A percentile compares a stretch with the other conserved stretches of the same genome.
These are phyloP conservation scores for Pelargonium hybrid DNA, from an alignment of 441 rosid species.

Conservation along the genomic window DNA sequence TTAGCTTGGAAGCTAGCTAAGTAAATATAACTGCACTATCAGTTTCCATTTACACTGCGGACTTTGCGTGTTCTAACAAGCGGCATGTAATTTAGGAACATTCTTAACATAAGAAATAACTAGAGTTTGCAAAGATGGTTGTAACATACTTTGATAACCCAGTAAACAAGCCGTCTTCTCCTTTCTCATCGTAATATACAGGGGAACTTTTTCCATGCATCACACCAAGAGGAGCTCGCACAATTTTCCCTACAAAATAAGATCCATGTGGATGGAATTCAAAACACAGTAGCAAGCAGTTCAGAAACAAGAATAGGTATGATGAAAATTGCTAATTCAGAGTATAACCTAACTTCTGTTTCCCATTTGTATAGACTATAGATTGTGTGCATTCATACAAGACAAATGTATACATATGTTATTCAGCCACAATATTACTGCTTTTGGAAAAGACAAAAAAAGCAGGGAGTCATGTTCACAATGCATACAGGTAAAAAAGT, in stretches of 20 bases:
- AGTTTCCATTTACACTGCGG: background rate
- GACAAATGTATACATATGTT: background rate
- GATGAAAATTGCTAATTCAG: background rate
- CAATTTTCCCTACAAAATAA: conserved; percentile 61
- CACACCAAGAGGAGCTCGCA: conserved; percentile 80
- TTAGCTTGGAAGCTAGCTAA: background rate
- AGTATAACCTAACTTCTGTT: background rate
- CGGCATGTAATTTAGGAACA: background rate
- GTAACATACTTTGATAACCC: conserved; percentile 62
- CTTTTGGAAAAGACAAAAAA: background rate
- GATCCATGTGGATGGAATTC: background rate
- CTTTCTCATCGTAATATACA: conserved; percentile 78
- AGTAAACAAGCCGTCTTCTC: conserved; percentile 66
- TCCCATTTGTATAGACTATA: background rate
- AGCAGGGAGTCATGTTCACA: too few species aligned
- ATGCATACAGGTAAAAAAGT: background rate
- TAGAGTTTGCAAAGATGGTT: conserved; percentile 5
- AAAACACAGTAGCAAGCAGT: background rate
- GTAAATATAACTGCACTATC: background rate
- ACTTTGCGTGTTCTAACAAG: background rate
- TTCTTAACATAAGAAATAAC: background rate
- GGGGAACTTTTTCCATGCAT: conserved; percentile 90
- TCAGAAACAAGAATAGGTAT: background rate
- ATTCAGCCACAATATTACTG: background rate
- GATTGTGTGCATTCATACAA: background rate